Conservation (phyloP, 2,329 filamentous ascomycete genomes). For the Alternaria arborescens region DNA sequence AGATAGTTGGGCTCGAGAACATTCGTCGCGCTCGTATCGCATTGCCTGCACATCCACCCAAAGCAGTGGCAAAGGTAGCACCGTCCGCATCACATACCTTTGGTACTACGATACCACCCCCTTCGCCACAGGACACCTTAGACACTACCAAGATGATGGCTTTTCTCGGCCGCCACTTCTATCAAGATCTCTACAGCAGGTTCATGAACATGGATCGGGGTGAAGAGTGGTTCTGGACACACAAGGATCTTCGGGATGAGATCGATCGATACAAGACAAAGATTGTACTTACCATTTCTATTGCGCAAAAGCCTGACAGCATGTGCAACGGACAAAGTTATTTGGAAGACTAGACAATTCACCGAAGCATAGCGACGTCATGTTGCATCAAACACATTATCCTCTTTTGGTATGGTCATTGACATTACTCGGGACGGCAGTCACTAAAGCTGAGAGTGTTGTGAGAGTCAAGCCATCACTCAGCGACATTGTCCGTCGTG, state of each 20-base stretch:
- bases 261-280: slow-evolving; percentile 37
- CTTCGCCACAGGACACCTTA: slow-evolving; percentile 29
- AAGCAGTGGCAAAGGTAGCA: slow-evolving; percentile 10
- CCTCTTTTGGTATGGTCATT: background rate
- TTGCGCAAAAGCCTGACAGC: slow-evolving; percentile 29
- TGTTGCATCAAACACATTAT: background rate
- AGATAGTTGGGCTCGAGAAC: slow-evolving; percentile 39
- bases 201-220: slow-evolving; percentile 27
- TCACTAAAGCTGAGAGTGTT: background rate
- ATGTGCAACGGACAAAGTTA: slow-evolving; percentile 23
- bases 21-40: slow-evolving; percentile 39
- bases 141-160: slow-evolving; percentile 39
- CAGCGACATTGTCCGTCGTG: background rate
- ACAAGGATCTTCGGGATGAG: slow-evolving; percentile 33
- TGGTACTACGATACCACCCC: slow-evolving; percentile 14
- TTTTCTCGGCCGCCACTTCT: slow-evolving; percentile 37
- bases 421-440: background rate
- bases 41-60: slow-evolving; percentile 30
- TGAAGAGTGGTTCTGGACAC: slow-evolving; percentile 40
- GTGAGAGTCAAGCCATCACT: no score
- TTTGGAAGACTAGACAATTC: slow-evolving; percentile 22
- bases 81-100: slow-evolving; percentile 18
- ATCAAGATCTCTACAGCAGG: slow-evolving; percentile 34
- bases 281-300: slow-evolving; percentile 39
- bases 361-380: background rate